A percentile compares a stretch with the other conserved stretches of the same genome.
These are phyloP conservation scores for Metschnikowia cerradonensis DNA, from an alignment of 805 yeast species.

Conservation along the genomic window DNA sequence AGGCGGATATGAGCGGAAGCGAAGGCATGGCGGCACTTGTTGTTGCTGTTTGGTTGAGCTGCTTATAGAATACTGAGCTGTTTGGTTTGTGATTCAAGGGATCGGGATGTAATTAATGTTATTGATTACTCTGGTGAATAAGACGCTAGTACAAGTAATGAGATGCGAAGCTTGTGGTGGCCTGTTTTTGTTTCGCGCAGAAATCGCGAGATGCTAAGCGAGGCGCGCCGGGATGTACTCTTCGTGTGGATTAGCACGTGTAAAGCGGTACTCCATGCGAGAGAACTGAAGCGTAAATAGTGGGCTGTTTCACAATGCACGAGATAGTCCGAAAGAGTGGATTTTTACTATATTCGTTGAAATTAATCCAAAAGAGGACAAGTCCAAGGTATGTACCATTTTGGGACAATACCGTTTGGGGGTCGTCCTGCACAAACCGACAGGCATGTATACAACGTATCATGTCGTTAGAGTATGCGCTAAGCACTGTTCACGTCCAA, in stretches of 20 bases:
- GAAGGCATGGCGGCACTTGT: neutral
- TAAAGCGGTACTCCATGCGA: too few species aligned
- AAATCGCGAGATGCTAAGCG: conserved; percentile 4
- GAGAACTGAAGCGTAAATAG: too few species aligned
- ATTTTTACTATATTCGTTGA: neutral
- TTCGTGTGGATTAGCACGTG: too few species aligned
- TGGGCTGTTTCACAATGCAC: too few species aligned
- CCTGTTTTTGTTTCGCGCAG: conserved; percentile 5
- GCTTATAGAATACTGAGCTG: neutral
- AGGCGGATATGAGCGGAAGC: conserved; percentile 59
- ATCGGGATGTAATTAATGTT: neutral
- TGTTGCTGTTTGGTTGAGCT: neutral
- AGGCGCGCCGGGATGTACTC: neutral
- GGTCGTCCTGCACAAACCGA: neutral
- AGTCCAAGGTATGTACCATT: too few species aligned
- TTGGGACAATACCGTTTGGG: neutral
- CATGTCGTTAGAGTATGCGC: neutral
- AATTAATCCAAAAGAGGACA: neutral
- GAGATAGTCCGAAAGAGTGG: too few species aligned
- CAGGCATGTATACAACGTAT: neutral
- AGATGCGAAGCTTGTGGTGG: conserved; percentile 1
- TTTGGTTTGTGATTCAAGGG: neutral
- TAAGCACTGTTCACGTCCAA: conserved; percentile 13
- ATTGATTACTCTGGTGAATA: neutral
- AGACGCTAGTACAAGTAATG: neutral